Conservation (phyloP, 2,329 filamentous ascomycete species). For the Penicillium sp. region DNA sequence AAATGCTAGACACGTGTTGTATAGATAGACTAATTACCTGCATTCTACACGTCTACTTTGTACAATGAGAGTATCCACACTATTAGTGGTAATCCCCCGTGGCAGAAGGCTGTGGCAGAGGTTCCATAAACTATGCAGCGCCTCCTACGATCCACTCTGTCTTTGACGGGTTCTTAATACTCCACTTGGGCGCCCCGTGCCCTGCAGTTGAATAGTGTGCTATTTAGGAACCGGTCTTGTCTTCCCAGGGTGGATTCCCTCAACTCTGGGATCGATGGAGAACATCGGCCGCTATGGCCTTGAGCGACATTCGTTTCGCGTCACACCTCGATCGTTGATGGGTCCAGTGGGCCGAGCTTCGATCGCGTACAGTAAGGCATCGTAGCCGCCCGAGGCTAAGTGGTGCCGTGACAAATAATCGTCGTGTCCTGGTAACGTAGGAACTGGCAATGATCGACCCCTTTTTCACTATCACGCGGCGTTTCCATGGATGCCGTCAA, state of each 20-base stretch:
- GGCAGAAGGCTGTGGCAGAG: neutral
- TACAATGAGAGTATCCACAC: neutral
- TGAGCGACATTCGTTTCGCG: conserved; percentile 8
- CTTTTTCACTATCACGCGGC: neutral
- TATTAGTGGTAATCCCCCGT: neutral
- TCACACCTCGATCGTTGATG: conserved; percentile 14
- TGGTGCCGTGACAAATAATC: conserved; percentile 19
- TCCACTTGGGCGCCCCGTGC: neutral
- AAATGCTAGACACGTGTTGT: neutral
- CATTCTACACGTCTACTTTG: neutral
- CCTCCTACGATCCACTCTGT: neutral
- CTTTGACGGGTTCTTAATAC: neutral
- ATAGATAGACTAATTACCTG: neutral
- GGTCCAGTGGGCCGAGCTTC: conserved; percentile 12
- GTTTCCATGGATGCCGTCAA: neutral
- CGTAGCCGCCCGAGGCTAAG: neutral
- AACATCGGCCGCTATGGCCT: conserved; percentile 1
- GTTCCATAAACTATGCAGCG: neutral
- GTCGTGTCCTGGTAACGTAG: neutral
- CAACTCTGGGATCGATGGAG: conserved; percentile 1
- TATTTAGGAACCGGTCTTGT: conserved; percentile 2
- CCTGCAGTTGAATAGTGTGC: neutral
- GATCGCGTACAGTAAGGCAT: conserved; percentile 10
- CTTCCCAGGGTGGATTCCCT: neutral
- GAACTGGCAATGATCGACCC: conserved; percentile 18